Conservation (phyloP, 2,329 filamentous ascomycete genomes). For the Calonectria pauciramosa region DNA sequence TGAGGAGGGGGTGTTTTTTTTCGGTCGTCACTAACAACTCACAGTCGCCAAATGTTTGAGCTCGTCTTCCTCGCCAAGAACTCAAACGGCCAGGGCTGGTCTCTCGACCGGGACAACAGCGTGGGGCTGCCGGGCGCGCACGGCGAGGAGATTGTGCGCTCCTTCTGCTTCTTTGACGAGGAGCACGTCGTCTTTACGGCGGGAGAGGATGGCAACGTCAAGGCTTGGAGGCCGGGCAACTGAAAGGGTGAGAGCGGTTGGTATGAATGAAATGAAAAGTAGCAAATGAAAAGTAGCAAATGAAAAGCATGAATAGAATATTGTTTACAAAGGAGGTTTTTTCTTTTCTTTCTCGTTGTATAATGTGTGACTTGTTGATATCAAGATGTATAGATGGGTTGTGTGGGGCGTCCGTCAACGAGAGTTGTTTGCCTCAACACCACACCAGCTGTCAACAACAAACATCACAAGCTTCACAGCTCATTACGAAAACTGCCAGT, state of each 20-base stretch:
- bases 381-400: not conserved
- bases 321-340: not conserved
- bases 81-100: conserved; percentile 61
- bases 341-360: not conserved
- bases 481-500: too few relatives aligned
- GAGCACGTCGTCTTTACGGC: conserved; percentile 70
- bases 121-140: conserved; percentile 75
- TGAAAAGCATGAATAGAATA: not conserved
- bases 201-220: conserved; percentile 71
- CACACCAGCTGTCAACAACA: not conserved
- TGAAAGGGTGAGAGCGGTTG: conserved; percentile 31
- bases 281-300: not conserved
- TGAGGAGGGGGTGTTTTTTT: too few relatives aligned
- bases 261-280: not conserved
- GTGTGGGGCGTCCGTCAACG: not conserved
- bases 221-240: conserved; percentile 64
- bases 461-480: conserved; percentile 8
- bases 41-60: conserved; percentile 71
- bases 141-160: conserved; percentile 73
- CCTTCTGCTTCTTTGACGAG: conserved; percentile 75
- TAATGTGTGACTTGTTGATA: not conserved
- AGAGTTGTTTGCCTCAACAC: conserved; percentile 5
- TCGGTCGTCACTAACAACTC: conserved; percentile 1
- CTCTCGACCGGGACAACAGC: conserved; percentile 65
- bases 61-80: conserved; percentile 70